A percentile compares a stretch with the other conserved stretches of the same genome.
Conservation (phyloP, 1,284 basidiomycete species). For the Leccinum pachyderme region DNA sequence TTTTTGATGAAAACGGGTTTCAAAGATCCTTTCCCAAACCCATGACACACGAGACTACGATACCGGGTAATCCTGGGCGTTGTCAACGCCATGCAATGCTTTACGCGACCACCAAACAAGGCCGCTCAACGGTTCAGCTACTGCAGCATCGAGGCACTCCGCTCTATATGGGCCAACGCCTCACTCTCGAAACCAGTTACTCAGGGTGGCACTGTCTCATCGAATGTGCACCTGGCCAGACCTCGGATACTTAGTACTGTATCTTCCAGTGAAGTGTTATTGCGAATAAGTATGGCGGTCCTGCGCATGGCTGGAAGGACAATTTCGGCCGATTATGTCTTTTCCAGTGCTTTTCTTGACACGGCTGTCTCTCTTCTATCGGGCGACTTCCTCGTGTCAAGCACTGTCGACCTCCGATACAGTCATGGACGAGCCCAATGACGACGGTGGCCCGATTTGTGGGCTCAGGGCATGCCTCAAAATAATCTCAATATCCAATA, state of each 20-base stretch:
- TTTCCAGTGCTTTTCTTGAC: neutral
- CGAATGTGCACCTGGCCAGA: neutral
- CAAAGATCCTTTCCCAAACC: neutral
- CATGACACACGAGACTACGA: neutral
- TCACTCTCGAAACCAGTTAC: neutral
- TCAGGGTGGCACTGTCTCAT: neutral
- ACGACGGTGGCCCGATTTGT: slow-evolving; percentile 28
- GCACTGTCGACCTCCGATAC: neutral
- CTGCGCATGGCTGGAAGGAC: neutral
- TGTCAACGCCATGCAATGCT: neutral
- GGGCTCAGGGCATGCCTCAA: slow-evolving; percentile 41
- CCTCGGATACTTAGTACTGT: neutral
- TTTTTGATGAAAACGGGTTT: neutral
- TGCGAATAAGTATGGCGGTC: neutral
- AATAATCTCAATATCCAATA: slow-evolving; percentile 34
- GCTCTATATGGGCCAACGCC: too few species aligned
- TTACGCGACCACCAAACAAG: neutral
- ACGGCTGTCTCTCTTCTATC: neutral
- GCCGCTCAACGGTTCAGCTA: neutral
- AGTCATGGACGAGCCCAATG: neutral
- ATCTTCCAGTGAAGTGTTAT: neutral
- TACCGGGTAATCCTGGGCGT: neutral
- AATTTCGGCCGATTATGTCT: neutral
- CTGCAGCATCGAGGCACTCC: neutral
- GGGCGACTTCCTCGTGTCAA: neutral